Base-by-base conservation (phyloP, 1,284 basidiomycete genomes). In the Cutaneotrichosporon mucoides region DNA sequence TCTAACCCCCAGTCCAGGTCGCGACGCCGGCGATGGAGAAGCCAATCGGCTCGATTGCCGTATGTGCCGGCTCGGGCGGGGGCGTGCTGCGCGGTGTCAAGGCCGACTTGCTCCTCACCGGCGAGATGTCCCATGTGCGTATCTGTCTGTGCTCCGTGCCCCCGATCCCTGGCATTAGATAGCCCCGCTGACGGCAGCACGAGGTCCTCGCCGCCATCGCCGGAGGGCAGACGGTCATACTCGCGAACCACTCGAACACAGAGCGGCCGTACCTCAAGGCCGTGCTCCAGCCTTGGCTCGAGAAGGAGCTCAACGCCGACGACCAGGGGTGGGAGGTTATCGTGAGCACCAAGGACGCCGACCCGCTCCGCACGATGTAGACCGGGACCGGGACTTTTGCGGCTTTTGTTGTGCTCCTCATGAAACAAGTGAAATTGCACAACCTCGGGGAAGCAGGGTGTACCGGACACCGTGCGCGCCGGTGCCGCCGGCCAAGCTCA, bases 111-210 rank as follows among this genome's bases (percentile, higher is more conserved):
- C 89, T 89, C 73, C 82, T 92, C 67, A 95, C 92, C 1, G 92
- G 92, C n/a, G 92, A 94, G 76, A 91, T 94, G 90, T 76, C 83
- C 34, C 91, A 94, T 77, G 89, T 90, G 76, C 62, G 86, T 69
- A 11, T 7, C 76, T 55, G 5, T 12, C 38, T 12, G 5, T 12
- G 10, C 24, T 33, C 34, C 24, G 24, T 24, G 24, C 24, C 24
- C 24, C 24, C 24, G 24, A 24, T 24, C 24, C 24, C 24, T 24
- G 24, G 24, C 24, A 24, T 24, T 24, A 24, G 24, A 24, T 24
- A 24, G 24, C 24, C 24, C 24, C 8, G 11, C 60, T 54, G 59
- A 46, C 43, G 34, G 59, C 73, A 91, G 89, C 90, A 94, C 73
- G 88, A 92, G 62, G 85, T 92, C 50, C 81, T 94, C 35, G 88